Conservation (phyloP, 257 asterid genomes). For the Plectranthus barbatus region DNA sequence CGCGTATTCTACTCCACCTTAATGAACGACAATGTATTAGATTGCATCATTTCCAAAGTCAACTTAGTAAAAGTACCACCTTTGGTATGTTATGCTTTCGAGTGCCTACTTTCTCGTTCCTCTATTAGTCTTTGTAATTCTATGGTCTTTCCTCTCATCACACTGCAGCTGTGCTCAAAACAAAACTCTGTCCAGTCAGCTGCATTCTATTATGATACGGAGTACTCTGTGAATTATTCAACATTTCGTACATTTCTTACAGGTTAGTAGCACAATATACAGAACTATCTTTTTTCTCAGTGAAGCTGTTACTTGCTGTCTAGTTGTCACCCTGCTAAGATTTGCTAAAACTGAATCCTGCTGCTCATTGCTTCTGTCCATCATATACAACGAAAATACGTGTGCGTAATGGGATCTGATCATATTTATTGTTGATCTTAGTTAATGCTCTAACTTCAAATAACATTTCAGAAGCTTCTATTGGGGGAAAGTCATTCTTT, state of each 20-base stretch:
- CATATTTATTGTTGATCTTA: background rate
- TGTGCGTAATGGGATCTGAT: background rate
- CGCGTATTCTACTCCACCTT: slow-evolving; percentile 77
- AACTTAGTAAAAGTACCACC: slow-evolving; percentile 39
- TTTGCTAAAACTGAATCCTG: background rate
- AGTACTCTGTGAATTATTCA: slow-evolving; percentile 78
- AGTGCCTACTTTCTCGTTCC: background rate
- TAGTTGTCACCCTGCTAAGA: too few relatives aligned
- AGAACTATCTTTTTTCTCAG: too few relatives aligned
- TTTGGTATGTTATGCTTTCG: slow-evolving; percentile 33
- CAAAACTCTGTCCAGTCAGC: slow-evolving; percentile 27
- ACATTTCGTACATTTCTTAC: slow-evolving; percentile 48
- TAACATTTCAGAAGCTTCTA: slow-evolving; percentile 32
- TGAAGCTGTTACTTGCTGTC: too few relatives aligned
- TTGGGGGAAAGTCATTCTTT: slow-evolving; percentile 21
- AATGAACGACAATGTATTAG: slow-evolving; percentile 67
- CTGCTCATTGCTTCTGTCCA: background rate
- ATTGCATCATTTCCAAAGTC: slow-evolving; percentile 80
- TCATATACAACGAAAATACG: background rate
- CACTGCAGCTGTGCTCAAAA: slow-evolving; percentile 38
- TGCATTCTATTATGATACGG: slow-evolving; percentile 78
- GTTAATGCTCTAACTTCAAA: background rate
- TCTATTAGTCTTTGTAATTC: background rate
- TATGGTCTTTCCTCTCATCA: background rate
- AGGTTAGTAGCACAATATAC: slow-evolving; percentile 38